These are phyloP conservation scores for Tylopilus sp. DNA, from an alignment of 1,284 basidiomycete species.

Conservation along the genomic window DNA sequence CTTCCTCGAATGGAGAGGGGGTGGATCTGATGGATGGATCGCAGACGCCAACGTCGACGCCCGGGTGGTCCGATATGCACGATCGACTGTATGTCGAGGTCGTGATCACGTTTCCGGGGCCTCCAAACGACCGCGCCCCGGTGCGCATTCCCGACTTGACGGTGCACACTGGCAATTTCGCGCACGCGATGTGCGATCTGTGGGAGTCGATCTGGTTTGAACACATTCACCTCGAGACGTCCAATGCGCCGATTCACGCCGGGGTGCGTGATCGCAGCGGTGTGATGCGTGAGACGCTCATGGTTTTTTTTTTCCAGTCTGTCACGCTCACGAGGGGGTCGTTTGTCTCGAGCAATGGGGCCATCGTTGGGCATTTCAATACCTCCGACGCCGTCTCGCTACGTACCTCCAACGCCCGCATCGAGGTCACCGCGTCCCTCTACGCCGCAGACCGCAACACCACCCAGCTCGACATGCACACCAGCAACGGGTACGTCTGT, in stretches of 20 bases:
- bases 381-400: conserved; percentile 35
- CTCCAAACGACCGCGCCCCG: conserved; percentile 1
- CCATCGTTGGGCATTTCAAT: conserved; percentile 44
- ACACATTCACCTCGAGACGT: conserved; percentile 24
- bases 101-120: conserved; percentile 34
- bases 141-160: conserved; percentile 33
- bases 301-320: conserved; percentile 5
- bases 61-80: neutral
- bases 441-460: conserved; percentile 13
- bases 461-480: conserved; percentile 32
- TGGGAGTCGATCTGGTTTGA: conserved; percentile 33
- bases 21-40: neutral
- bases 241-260: conserved; percentile 31
- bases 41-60: conserved; percentile 13
- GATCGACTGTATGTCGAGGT: conserved; percentile 32
- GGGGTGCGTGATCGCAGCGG: conserved; percentile 22
- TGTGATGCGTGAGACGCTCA: neutral
- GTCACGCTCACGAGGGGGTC: conserved; percentile 32
- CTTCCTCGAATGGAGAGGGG: no score
- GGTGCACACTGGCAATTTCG: conserved; percentile 33
- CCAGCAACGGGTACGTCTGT: conserved; percentile 43
- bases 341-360: conserved; percentile 36
- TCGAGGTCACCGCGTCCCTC: conserved; percentile 38
- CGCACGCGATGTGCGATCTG: conserved; percentile 30
- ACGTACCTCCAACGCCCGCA: conserved; percentile 39